Base-by-base conservation (phyloP, 1,139 yeast genomes). In the Hyphopichia fennica region DNA sequence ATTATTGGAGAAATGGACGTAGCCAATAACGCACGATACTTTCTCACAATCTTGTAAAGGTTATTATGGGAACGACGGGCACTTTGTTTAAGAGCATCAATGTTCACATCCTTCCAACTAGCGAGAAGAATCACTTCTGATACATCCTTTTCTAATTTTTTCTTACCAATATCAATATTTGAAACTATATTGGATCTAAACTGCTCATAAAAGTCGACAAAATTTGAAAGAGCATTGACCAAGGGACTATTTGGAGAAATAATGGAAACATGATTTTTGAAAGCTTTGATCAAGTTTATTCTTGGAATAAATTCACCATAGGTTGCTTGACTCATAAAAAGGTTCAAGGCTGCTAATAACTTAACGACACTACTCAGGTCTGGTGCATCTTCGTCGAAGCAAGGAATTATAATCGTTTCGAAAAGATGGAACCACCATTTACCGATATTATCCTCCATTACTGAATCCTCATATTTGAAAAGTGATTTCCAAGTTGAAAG, bases 101-200 rank as follows among this genome's bases (percentile, higher is more conserved):
- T 82, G 56, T 95, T 95, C 11, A 91, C 93, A 64, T 95, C 99
- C 55, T 91, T 90, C 98, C 99, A 95, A 57, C 96, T 87, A 1
- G 98, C 97, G 25, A 95, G 72, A 39, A 89, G 67, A 39, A 93
- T 89, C 4, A 90, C 84, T 46, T 95, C 99, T 35, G 81, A 75
- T 20, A 93, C 79, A 42, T 89, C 93, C 56, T 90, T 91, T 47
- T 84, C 90, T 33, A 93, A 66, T 7, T 65, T 63, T 51, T 75
- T 79, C 57, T 76, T 81, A 1, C 75, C 73, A 1, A 61, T 59
- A 0, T 53, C 56, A 20, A 90, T 62, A 15, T 68, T 65, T 0
- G 75, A 77, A 2, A 62, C 58, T 16, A 91, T 67, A 4, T 63
- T 57, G 0, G 77, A 69, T 7, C 59, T 43, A 54, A 87, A 93